Conservation (phyloP, 2,329 filamentous ascomycete genomes). For the Lecanicillium sp. region DNA sequence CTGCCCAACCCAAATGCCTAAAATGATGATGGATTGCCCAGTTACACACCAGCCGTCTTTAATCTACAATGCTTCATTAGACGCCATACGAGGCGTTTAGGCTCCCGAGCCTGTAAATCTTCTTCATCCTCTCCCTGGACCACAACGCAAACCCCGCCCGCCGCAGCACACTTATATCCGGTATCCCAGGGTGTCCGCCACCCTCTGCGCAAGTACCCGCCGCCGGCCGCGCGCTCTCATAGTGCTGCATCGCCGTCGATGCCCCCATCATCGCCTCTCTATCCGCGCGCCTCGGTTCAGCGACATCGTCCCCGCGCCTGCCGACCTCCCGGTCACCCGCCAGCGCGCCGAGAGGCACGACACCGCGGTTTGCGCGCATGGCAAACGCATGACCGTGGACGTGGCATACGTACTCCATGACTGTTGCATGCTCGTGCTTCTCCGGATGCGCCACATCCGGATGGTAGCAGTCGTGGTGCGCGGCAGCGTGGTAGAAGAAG, state of each 20-base stretch:
- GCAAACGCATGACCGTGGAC: neutral
- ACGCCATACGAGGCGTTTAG: no score
- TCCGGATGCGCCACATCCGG: slow-evolving; percentile 10
- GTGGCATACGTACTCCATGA: neutral
- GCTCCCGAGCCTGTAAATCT: neutral
- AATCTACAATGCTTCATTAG: no score
- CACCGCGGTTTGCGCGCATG: slow-evolving; percentile 7
- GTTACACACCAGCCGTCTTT: no score
- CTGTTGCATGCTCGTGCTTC: slow-evolving; percentile 7
- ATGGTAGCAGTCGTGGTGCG: slow-evolving; percentile 11
- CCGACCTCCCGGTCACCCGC: neutral
- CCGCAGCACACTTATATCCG: slow-evolving; percentile 3
- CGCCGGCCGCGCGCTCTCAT: slow-evolving; percentile 4
- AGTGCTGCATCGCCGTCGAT: slow-evolving; percentile 5
- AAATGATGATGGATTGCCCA: no score
- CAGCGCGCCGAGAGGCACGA: neutral
- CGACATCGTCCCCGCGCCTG: neutral
- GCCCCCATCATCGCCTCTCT: slow-evolving; percentile 2
- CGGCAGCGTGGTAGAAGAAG: slow-evolving; percentile 11
- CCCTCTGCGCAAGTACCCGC: slow-evolving; percentile 1
- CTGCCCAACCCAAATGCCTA: no score
- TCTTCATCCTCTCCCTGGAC: slow-evolving; percentile 9
- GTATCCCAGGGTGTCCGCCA: neutral
- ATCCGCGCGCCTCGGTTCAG: slow-evolving; percentile 1
- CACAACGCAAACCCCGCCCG: slow-evolving; percentile 10